These are phyloP conservation scores for Arachnomyces sp. DNA, from an alignment of 2,329 filamentous ascomycete species.

Conservation along the genomic window DNA sequence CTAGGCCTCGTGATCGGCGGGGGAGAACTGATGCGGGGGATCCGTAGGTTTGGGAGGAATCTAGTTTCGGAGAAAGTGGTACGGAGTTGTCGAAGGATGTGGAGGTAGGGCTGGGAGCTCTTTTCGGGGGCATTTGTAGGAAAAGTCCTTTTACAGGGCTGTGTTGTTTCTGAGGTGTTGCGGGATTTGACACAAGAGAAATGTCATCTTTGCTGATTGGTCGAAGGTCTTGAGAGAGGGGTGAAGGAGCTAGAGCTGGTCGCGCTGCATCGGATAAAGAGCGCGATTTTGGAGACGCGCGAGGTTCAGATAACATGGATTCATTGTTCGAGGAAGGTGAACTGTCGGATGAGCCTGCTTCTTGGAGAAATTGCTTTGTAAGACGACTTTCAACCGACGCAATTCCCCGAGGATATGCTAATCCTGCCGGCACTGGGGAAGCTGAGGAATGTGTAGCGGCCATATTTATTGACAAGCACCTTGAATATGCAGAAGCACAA, in stretches of 20 bases:
- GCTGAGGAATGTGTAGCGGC: too few relatives aligned
- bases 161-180: conserved; percentile 63
- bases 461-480: too few relatives aligned
- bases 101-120: conserved; percentile 33
- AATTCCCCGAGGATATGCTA: too few relatives aligned
- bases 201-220: conserved; percentile 60
- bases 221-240: conserved; percentile 48
- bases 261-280: conserved; percentile 60
- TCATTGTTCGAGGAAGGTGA: too few relatives aligned
- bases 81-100: conserved; percentile 48
- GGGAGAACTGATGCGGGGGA: conserved; percentile 83
- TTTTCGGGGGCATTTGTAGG: conserved; percentile 57
- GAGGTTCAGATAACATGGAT: too few relatives aligned
- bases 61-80: conserved; percentile 77
- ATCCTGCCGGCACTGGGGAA: too few relatives aligned
- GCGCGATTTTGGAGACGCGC: conserved; percentile 43
- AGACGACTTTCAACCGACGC: too few relatives aligned
- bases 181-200: conserved; percentile 47
- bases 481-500: too few relatives aligned
- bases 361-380: too few relatives aligned
- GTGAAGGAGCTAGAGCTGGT: conserved; percentile 50
- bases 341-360: too few relatives aligned
- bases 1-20: conserved; percentile 77
- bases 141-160: conserved; percentile 57
- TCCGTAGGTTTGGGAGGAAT: conserved; percentile 74